phyloP scores from a whole-genome alignment of 2,329 filamentous ascomycete genomes.

The Aureobasidium subglaciale region DNA sequence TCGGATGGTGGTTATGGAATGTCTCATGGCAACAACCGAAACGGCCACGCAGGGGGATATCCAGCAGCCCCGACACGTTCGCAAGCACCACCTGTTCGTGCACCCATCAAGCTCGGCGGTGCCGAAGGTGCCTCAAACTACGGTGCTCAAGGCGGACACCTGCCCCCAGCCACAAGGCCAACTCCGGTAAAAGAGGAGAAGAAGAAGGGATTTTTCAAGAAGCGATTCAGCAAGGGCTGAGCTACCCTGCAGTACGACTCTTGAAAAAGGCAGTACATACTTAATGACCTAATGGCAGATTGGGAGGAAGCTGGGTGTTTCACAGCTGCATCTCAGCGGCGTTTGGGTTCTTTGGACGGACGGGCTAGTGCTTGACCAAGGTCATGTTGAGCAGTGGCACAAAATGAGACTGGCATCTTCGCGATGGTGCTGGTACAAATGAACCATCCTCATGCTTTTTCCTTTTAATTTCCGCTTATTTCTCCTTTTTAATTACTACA shows the following conservation, averaged over 20 bases:
- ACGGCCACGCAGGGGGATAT: not conserved
- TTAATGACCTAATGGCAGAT: conserved; percentile 14
- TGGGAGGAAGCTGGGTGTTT: not conserved
- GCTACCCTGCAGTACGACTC: not conserved
- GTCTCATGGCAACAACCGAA: conserved; percentile 6
- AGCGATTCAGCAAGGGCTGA: conserved; percentile 62
- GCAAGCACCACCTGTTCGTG: conserved; percentile 15
- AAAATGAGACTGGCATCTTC: not conserved
- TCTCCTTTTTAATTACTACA: not conserved
- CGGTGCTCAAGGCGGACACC: conserved; percentile 19
- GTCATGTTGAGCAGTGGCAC: not conserved
- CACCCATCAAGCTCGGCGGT: conserved; percentile 19
- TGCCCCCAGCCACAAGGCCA: conserved; percentile 20
- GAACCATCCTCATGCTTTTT: not conserved
- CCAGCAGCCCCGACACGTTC: conserved; percentile 4
- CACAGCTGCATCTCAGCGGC: conserved; percentile 15
- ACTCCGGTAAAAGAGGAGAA: conserved; percentile 49
- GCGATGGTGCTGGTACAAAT: not conserved
- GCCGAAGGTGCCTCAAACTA: conserved; percentile 11
- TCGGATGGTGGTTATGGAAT: conserved; percentile 18
- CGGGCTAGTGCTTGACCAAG: not conserved
- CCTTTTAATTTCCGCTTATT: not conserved
- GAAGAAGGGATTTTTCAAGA: conserved; percentile 83
- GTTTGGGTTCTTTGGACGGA: not conserved
- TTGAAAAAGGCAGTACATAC: conserved; percentile 1